Base-by-base conservation (phyloP, 164 flowering plant genomes). In the Hamamelis virginiana region DNA sequence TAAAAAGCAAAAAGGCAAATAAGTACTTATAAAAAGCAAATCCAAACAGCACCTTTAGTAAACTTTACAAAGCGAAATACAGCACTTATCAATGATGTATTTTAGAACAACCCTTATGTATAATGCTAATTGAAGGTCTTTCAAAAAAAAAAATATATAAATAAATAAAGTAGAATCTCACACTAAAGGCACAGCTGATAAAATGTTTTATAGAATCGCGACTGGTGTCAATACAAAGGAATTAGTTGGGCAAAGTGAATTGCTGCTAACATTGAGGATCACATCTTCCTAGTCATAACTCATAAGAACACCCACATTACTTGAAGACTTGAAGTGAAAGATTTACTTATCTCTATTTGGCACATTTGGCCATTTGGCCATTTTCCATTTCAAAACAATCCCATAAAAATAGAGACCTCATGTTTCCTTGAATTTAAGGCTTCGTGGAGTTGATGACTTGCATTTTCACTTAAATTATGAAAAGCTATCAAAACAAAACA, bases 401-500 rank as follows among this genome's bases (percentile, higher is more conserved):
- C 50, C 13, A 12, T 46, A 15, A 46, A 14, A 46, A 15, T 9
- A 46, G 46, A 44, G 46, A 12, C 46, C 46, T 44, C n/a, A 44
- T 44, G 46, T 44, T 44, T 12, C 8, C 46, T 44, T 8, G 12
- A 12, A 44, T 44, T 44, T 44, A 12, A 44, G 46, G 12, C 8
- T 12, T 44, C 16, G 3, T 15, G 9, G 50, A 46, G 46, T 18
- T 21, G 19, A 27, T 9, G 19, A 61, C 19, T 16, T 62, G 18
- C 19, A 14, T 51, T 41, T 51, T 61, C 65, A 53, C 11, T 38
- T 4, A 14, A 4, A 22, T 61, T n/a, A 55, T 14, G 44, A 41
- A 59, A 73, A 67, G 53, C 21, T 18, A 45, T 6, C 13, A 27
- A 55, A 33, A 19, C 9, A 27, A 25, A 41, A 70, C 58, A 67